Base-by-base conservation (phyloP, 768 basidiomycete species). In the Neoboletus brunneissimus region DNA sequence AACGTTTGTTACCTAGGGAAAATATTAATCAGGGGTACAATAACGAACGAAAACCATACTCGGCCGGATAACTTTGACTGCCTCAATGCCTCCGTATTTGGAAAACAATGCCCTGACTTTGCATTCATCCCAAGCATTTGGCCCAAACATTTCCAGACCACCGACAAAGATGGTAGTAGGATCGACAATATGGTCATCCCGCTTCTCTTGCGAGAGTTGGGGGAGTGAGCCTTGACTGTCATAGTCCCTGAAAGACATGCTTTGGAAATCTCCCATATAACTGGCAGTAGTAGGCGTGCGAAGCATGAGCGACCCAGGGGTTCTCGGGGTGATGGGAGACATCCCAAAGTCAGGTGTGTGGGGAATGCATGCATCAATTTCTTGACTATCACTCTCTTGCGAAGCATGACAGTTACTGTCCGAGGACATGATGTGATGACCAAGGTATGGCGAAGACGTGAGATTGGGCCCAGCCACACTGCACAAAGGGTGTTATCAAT, bases 91-190 rank as follows among this genome's bases (percentile, higher is more conserved):
- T 11, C 85, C 87, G 62, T 84, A 91, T 64, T 77, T 79, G 22
- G 76, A 74, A 66, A 92, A 92, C 45, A 88, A 75, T 8, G 67
- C 64, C 31, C 71, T 74, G 34, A 92, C 75, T 58, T 79, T 85
- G 10, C 75, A 76, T 64, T 91, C 88, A 44, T 85, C 80, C 90
- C 89, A 91, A 8, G 82, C 81, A 27, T 76, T 75, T 3, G 83
- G 77, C 6, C 84, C 86, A 62, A 76, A 77, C 64, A 83, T 79
- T 62, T 87, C 85, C 43, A 92, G 76, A 5, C 88, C 88, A 8
- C 90, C 89, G 29, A 91, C 86, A 66, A 91, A 91, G 29, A 92
- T 75, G 2, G 87, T 84, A 3, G 78, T 82, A 0, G 85, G 86
- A 66, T 91, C 88, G 15, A 86, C 67, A 23, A 79, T 76, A 53